These are phyloP conservation scores for Paramecium sonneborni DNA, from an alignment of 73 alveolate species.

Conservation along the genomic window DNA sequence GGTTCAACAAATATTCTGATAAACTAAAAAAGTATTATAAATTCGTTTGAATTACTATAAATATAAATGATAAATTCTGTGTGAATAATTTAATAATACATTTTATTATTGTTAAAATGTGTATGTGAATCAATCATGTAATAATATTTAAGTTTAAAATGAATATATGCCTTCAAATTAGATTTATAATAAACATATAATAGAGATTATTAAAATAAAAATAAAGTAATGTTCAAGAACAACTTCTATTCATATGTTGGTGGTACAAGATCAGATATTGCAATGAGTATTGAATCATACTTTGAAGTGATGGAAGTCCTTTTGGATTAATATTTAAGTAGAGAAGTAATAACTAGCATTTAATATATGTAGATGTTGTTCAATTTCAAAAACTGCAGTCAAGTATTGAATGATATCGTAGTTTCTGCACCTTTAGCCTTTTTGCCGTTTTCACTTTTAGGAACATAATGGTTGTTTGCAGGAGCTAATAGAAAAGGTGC, in stretches of 20 bases:
- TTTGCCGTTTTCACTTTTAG: background rate
- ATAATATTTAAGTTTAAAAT: too few species aligned
- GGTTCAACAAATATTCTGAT: background rate
- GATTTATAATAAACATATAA: background rate
- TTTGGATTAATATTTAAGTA: conserved; percentile 46
- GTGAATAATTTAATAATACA: background rate
- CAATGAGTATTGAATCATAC: background rate
- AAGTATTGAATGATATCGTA: background rate
- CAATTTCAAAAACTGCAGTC: conserved; percentile 38
- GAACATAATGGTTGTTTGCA: background rate
- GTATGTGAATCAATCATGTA: too few species aligned
- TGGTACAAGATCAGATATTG: conserved; percentile 15
- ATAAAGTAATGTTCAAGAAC: conserved; percentile 41
- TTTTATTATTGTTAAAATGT: background rate
- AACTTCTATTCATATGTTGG: conserved; percentile 45
- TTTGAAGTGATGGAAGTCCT: conserved; percentile 38
- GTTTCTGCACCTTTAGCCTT: conserved; percentile 11
- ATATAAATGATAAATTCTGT: background rate
- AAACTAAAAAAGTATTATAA: background rate
- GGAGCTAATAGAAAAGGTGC: conserved; percentile 12
- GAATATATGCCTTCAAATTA: background rate
- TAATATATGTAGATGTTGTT: conserved; percentile 13
- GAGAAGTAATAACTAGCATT: conserved; percentile 7
- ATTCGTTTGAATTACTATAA: background rate
- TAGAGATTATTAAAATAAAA: background rate